Evolutionary conservation across 129 eudicot genomes (phyloP), one percentile per base, ranked within the genome.

Genomic region (Ambrosia trifida): DNA sequence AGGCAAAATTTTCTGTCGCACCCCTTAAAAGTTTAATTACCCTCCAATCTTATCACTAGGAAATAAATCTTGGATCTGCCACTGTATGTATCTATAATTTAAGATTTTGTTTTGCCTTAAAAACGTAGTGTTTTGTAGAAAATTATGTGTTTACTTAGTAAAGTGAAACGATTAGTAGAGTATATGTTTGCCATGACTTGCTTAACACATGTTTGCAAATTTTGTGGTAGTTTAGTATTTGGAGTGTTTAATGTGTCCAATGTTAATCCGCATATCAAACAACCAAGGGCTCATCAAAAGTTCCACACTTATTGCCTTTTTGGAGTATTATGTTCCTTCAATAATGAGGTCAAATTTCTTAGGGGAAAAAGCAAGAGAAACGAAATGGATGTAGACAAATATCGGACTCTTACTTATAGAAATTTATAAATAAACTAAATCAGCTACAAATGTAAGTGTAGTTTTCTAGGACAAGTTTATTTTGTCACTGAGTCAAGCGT

Each of bases 331-430:
- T 64, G 54, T 49, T 74, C 44, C 12, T 40, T 40, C 24, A 28
- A 58, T 74, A 41, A 64, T 64, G 68, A 74, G 65, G 62, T 51
- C 53, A 73, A 46, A 73, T 11, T 46, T 17, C 2, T 35, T 19
- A 47, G 70, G 63, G 70, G 41, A 47, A 54, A 70, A 10, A 45
- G 60, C 77, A 72, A 72, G 77, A 72, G 58, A 44, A 46, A 58
- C 46, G n/a, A 72, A 43, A 43, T 41, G 38, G 43, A 46, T 33
- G 3, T 35, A 8, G 64, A 69, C 64, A 69, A 52, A 69, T 38
- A 9, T 38, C 13, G 7, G 20, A 18, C 19, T 69, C 3, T 68
- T 50, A 44, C n/a, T 49, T 18, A 69, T 36, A 33, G 50, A 35
- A 33, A 33, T 28, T 53, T 24, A 38, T 70, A 13, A 14, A 43